phyloP scores from a whole-genome alignment of 345 rosid genomes.

The Populus davidiana region DNA sequence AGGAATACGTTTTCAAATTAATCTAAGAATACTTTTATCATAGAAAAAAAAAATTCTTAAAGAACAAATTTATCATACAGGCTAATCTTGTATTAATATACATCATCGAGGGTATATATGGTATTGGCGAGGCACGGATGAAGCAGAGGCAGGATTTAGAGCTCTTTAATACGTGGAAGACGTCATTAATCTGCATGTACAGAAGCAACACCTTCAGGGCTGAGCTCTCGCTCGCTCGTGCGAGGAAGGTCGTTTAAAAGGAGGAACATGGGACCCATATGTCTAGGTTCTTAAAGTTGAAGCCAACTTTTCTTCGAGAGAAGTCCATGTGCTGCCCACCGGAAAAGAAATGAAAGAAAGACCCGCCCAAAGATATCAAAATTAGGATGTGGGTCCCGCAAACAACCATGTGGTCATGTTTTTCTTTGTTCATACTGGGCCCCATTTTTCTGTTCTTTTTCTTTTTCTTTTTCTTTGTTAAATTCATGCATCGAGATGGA shows the following conservation, averaged over 20 bases:
- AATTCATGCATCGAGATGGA: too few species aligned
- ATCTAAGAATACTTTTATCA: too few species aligned
- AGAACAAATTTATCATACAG: too few species aligned
- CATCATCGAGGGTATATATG: too few species aligned
- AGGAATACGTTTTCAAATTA: too few species aligned
- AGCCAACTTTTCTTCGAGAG: slow-evolving; percentile 23
- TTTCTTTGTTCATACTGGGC: slow-evolving; percentile 21
- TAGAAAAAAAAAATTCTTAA: too few species aligned
- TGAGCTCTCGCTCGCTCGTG: not conserved
- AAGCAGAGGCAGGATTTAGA: not conserved
- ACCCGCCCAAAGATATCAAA: too few species aligned
- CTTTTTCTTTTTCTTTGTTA: not conserved
- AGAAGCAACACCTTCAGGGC: not conserved
- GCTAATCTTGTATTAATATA: too few species aligned
- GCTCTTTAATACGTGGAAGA: too few species aligned
- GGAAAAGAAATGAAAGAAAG: too few species aligned
- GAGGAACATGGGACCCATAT: slow-evolving; percentile 19
- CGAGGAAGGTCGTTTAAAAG: not conserved
- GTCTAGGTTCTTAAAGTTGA: slow-evolving; percentile 8
- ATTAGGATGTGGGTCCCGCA: slow-evolving; percentile 15
- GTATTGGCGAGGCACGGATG: too few species aligned
- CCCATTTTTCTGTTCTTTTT: not conserved
- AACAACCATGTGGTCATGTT: slow-evolving; percentile 28
- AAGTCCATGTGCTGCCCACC: slow-evolving; percentile 7
- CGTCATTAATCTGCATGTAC: too few species aligned